Evolutionary conservation across 768 basidiomycete genomes (phyloP).

Genomic region (Boletus rubropictus): DNA sequence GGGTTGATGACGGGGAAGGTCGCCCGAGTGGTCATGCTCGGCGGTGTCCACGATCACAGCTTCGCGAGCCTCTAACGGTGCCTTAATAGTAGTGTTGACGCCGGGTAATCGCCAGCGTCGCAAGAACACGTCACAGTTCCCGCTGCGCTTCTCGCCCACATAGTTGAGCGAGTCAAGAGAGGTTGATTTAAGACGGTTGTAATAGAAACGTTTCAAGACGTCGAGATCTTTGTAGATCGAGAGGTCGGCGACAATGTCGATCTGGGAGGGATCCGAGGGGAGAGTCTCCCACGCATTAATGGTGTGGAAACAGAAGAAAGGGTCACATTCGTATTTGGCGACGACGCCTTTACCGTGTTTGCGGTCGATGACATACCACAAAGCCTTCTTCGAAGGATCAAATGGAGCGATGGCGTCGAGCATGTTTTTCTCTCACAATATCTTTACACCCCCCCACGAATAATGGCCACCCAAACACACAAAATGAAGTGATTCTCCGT

Average conservation of each 20-base stretch:
- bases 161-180: conserved; percentile 24
- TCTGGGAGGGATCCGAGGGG: conserved; percentile 19
- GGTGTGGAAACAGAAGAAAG: conserved; percentile 38
- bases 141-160: conserved; percentile 15
- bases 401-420: conserved; percentile 32
- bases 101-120: conserved; percentile 30
- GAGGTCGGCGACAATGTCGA: conserved; percentile 34
- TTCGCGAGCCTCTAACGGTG: conserved; percentile 11
- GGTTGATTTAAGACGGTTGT: conserved; percentile 25
- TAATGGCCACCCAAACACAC: conserved; percentile 32
- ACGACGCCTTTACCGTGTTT: conserved; percentile 32
- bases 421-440: conserved; percentile 30
- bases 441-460: conserved; percentile 24
- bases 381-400: conserved; percentile 21
- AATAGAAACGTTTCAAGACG: conserved; percentile 30
- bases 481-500: conserved; percentile 35
- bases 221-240: conserved; percentile 31
- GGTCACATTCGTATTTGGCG: conserved; percentile 32
- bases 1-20: conserved; percentile 35
- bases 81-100: conserved; percentile 16
- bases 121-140: conserved; percentile 18
- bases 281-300: conserved; percentile 37
- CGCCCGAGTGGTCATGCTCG: conserved; percentile 27
- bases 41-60: conserved; percentile 20
- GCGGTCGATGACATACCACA: conserved; percentile 38